A percentile compares a stretch with the other conserved stretches of the same genome.
Conservation (phyloP, 805 yeast species). For the Wickerhamiella kurtzmanii region DNA sequence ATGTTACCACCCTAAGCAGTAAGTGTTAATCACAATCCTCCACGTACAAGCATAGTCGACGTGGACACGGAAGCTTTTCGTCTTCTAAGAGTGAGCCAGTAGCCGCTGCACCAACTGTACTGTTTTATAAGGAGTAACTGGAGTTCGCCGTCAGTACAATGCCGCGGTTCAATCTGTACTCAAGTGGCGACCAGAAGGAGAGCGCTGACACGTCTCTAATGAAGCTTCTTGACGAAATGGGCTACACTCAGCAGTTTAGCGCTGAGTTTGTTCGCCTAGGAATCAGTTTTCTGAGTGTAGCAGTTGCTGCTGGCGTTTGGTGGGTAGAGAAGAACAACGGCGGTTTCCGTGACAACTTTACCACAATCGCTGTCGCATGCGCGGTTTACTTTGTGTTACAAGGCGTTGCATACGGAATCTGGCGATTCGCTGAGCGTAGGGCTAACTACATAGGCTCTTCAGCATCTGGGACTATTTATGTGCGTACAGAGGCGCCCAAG, state of each 20-base stretch:
- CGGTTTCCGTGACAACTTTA: slow-evolving; percentile 9
- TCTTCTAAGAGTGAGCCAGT: too few species aligned
- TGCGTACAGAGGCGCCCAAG: slow-evolving; percentile 9
- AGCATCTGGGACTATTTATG: slow-evolving; percentile 9
- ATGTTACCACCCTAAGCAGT: too few species aligned
- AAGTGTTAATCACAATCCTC: too few species aligned
- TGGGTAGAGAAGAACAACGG: slow-evolving; percentile 13
- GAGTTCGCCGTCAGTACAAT: too few species aligned
- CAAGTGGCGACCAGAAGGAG: slow-evolving; percentile 13
- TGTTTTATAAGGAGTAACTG: too few species aligned
- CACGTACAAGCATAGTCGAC: too few species aligned
- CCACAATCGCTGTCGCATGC: slow-evolving; percentile 9
- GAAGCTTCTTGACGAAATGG: slow-evolving; percentile 11
- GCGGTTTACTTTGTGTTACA: slow-evolving; percentile 9
- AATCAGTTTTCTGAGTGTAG: slow-evolving; percentile 13
- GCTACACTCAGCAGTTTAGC: slow-evolving; percentile 14
- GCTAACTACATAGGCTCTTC: slow-evolving; percentile 14
- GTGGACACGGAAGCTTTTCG: too few species aligned
- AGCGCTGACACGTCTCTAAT: slow-evolving; percentile 16
- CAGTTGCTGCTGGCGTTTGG: slow-evolving; percentile 11
- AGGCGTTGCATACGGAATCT: slow-evolving; percentile 10
- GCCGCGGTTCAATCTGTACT: slow-evolving; percentile 12
- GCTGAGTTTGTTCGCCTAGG: slow-evolving; percentile 15
- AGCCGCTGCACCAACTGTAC: too few species aligned
- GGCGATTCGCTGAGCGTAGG: slow-evolving; percentile 9